phyloP scores from a whole-genome alignment of 345 rosid genomes.

The Sisymbrium irio region DNA sequence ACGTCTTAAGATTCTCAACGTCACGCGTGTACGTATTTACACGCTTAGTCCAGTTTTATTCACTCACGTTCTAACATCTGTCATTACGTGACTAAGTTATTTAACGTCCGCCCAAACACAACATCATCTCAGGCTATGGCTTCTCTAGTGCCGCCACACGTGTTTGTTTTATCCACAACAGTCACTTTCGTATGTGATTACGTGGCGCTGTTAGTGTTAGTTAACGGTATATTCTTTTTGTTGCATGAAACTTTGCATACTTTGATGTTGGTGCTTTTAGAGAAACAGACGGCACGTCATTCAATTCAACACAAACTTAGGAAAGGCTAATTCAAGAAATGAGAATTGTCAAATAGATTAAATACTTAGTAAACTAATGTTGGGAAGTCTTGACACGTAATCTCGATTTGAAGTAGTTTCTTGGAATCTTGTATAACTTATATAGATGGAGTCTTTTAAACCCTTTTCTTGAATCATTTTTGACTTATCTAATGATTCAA shows the following conservation, averaged over 20 bases:
- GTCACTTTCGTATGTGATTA: not conserved
- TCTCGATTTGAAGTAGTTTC: not conserved
- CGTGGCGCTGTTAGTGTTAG: not conserved
- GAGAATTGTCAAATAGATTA: not conserved
- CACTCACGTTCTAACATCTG: not conserved
- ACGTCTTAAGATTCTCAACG: not conserved
- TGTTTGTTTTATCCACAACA: not conserved
- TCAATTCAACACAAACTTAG: not conserved
- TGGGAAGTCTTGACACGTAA: slow-evolving; percentile 3
- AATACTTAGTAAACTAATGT: not conserved
- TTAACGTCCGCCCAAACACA: not conserved
- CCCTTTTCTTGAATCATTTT: not conserved
- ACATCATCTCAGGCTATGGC: not conserved
- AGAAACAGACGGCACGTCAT: not conserved
- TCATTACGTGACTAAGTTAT: not conserved
- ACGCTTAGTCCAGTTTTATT: not conserved
- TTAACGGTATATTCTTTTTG: slow-evolving; percentile 8
- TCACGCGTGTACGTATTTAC: slow-evolving; percentile 20
- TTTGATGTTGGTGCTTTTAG: not conserved
- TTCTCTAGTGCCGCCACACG: not conserved
- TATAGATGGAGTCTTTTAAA: not conserved
- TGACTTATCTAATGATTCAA: not conserved
- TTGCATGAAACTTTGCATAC: slow-evolving; percentile 1
- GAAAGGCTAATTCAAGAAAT: not conserved
- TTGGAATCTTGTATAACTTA: not conserved